Conservation (phyloP, 1,284 basidiomycete species). For the Trichosporon coremiiforme region DNA sequence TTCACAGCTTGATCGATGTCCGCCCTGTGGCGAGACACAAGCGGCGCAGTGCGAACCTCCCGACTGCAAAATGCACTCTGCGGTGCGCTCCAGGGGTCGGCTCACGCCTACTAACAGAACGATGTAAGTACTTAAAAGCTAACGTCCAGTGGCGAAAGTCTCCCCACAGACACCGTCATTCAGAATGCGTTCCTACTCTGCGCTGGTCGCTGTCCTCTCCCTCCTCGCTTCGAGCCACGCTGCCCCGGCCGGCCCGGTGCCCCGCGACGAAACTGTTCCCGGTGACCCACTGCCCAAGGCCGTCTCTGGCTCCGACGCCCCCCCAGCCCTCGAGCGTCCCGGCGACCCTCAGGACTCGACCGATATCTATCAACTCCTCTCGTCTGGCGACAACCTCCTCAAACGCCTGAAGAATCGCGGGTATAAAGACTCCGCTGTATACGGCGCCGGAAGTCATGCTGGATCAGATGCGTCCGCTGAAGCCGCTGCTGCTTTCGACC, state of each 20-base stretch:
- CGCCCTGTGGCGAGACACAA: not conserved
- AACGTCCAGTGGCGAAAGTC: not conserved
- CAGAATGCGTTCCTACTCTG: conserved; percentile 12
- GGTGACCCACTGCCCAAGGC: not conserved
- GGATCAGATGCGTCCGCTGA: too few relatives aligned
- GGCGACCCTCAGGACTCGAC: not conserved
- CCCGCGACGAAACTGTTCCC: not conserved
- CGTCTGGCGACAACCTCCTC: not conserved
- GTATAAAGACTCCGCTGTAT: not conserved
- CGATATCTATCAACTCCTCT: not conserved
- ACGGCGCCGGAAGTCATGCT: too few relatives aligned
- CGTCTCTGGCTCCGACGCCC: not conserved
- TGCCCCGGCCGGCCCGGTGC: not conserved
- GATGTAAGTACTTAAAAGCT: not conserved
- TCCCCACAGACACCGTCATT: conserved; percentile 36
- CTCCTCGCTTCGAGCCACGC: not conserved
- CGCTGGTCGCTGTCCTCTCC: conserved; percentile 9
- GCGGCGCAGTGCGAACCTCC: not conserved
- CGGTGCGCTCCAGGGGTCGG: not conserved
- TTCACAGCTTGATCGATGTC: too few relatives aligned
- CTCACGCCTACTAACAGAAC: not conserved
- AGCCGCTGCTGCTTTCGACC: too few relatives aligned
- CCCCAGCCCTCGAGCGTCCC: not conserved
- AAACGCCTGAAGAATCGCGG: too few relatives aligned
- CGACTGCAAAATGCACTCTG: not conserved